Evolutionary conservation across 257 asterid genomes (phyloP), one percentile per base, ranked within the genome.

Genomic region (Solanum clarkiae): DNA sequence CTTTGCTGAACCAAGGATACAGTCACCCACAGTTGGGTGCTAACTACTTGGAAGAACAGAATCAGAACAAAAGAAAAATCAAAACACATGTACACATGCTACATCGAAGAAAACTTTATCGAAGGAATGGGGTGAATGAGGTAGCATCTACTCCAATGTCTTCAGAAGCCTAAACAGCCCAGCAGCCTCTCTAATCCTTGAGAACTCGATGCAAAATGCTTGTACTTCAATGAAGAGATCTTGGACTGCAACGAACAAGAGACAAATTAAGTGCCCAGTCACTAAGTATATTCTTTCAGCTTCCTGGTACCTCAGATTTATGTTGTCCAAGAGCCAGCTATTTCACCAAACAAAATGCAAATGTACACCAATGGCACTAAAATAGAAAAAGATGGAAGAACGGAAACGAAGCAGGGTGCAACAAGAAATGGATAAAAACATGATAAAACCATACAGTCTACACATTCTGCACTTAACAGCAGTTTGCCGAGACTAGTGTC

Each of bases 171-270:
- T 91, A 85, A 95, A 96, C 20, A 96, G 86, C 55, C 97, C 97
- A 1, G 98, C 98, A 57, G 99, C 99, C 89, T 96, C 99, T 87
- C 97, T 91, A 74, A 95, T 94, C 89, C 98, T 90, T 47, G 99
- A 96, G 92, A 96, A 96, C 95, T 95, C 98, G 81, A 95, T 96
- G 90, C 99, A 96, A 90, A 96, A 95, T 54, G 99, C 98, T 93
- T 95, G 98, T 68, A 96, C 98, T 91, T 96, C 99, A 42, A 93
- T 95, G 85, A 95, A 96, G 81, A 96, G 93, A 90, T 96, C 99
- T 77, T 94, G 93, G 90, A 95, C 99, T 96, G 95, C 91, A 89
- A 89, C 56, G 13, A 85, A 85, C 8, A 85, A 57, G 24, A 51
- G 8, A 44, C 29, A 3, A 49, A 57, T 45, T 6, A 22, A 24